phyloP scores from a whole-genome alignment of 305 asterid species.

The Fraxinus velutina region DNA sequence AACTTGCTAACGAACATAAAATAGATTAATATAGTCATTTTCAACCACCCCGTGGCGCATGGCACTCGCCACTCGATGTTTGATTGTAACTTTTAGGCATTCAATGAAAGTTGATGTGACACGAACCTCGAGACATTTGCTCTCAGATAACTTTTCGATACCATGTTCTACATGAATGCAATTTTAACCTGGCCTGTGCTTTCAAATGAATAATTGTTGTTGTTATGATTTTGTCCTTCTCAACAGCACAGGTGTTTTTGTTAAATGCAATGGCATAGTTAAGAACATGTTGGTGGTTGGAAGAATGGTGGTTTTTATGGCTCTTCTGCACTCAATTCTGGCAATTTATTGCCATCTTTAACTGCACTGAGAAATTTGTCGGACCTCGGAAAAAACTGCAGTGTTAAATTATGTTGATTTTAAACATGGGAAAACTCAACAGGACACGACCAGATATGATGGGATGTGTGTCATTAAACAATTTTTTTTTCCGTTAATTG shows the following conservation, averaged over 20 bases:
- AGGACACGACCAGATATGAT: neutral
- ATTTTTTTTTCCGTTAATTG: neutral
- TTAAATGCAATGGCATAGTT: slow-evolving; percentile 5
- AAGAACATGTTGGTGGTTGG: neutral
- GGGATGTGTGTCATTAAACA: neutral
- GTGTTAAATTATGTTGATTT: neutral
- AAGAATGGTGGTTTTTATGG: slow-evolving; percentile 14
- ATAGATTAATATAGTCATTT: too few species aligned
- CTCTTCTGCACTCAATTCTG: slow-evolving; percentile 11
- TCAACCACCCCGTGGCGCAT: too few species aligned
- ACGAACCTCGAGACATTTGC: neutral
- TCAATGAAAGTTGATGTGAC: neutral
- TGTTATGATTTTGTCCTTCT: slow-evolving; percentile 11
- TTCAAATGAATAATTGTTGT: neutral
- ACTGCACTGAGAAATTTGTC: neutral
- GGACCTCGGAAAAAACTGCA: neutral
- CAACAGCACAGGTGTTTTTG: slow-evolving; percentile 12
- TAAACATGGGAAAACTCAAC: neutral
- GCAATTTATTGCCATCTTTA: slow-evolving; percentile 16
- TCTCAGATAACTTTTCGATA: neutral
- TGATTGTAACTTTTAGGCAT: neutral
- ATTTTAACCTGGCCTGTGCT: neutral
- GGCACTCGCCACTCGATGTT: too few species aligned
- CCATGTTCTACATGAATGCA: slow-evolving; percentile 3
- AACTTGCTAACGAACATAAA: too few species aligned